Evolutionary conservation across 2,329 filamentous ascomycete genomes (phyloP).

Genomic region (Neoscytalidium dimidiatum): DNA sequence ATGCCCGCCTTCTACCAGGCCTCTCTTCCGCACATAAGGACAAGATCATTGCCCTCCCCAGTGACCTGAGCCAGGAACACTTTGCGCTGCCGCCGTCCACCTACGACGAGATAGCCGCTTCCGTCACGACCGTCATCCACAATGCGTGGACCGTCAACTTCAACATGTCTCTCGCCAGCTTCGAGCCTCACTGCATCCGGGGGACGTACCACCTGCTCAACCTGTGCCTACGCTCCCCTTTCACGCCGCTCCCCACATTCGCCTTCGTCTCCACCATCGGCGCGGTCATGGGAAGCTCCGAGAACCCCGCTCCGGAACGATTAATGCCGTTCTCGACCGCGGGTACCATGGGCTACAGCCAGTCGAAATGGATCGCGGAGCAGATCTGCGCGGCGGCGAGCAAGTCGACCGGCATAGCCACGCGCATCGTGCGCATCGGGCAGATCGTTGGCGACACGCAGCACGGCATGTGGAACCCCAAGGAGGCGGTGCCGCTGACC

Average conservation of each 20-base stretch:
- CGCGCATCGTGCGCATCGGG: slow-evolving; percentile 28
- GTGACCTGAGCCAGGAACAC: slow-evolving; percentile 28
- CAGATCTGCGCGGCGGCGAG: slow-evolving; percentile 49
- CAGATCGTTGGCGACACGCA: slow-evolving; percentile 53
- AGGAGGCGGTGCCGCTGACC: slow-evolving; percentile 53
- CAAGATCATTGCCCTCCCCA: slow-evolving; percentile 36
- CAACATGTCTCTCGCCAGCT: slow-evolving; percentile 51
- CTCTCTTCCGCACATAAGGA: slow-evolving; percentile 26
- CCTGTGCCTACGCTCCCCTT: slow-evolving; percentile 28
- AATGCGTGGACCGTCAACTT: slow-evolving; percentile 60
- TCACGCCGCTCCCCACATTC: neutral
- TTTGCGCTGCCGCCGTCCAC: slow-evolving; percentile 41
- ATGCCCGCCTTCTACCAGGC: slow-evolving; percentile 32
- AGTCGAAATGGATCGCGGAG: slow-evolving; percentile 57
- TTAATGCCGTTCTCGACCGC: neutral
- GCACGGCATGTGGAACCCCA: slow-evolving; percentile 52
- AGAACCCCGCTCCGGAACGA: neutral
- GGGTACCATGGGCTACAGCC: slow-evolving; percentile 11
- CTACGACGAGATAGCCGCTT: slow-evolving; percentile 22
- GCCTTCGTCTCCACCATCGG: slow-evolving; percentile 16
- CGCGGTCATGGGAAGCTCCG: neutral
- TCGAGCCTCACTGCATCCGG: slow-evolving; percentile 43
- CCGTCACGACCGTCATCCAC: slow-evolving; percentile 50
- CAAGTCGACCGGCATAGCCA: slow-evolving; percentile 28
- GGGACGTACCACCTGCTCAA: slow-evolving; percentile 46